Evolutionary conservation across 1,284 basidiomycete genomes (phyloP), one percentile per base, ranked within the genome.

Genomic region (Inonotus obliquus): DNA sequence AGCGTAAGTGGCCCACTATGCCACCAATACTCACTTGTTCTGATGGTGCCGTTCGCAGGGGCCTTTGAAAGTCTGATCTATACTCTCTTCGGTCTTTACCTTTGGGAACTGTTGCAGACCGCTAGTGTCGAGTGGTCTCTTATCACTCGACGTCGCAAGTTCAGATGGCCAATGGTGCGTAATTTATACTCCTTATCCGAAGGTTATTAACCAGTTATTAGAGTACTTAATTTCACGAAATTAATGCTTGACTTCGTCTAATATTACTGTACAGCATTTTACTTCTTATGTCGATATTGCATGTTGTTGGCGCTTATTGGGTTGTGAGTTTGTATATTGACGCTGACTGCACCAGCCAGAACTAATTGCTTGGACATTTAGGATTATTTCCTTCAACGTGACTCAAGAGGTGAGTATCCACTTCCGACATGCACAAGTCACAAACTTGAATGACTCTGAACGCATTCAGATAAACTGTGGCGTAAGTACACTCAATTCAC

Each of bases 221-320:
- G 57, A 63, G 61, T 59, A 32, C 45, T 45, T 59, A 47, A 41
- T 57, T 38, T 19, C 17, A 14, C 32, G 54, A 19, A 27, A n/a
- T 21, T 23, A 51, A 19, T 41, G 6, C 52, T 27, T 19, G 32
- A n/a, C 10, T 19, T 32, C 32, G 17, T 23, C 63, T 67, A 25
- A 69, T 65, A 48, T 51, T 49, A 48, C 32, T 29, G 41, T 47
- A 32, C 67, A 87, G 86, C 82, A 37, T 82, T 86, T 63, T 86
- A 86, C 70, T 87, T 88, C 69, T 73, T 87, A 32, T 85, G 82
- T 68, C 82, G 87, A 63, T 89, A 89, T 70, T 85, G 83, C 68
- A 82, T 88, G 76, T 67, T 87, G 21, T 75, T 81, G 63, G 80
- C 86, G 2, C 76, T 88, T 65, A 71, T 84, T 65, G 85, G 85